Evolutionary conservation across 2,329 filamentous ascomycete species (phyloP).

Genomic region (Ceratocystis harringtonii): DNA sequence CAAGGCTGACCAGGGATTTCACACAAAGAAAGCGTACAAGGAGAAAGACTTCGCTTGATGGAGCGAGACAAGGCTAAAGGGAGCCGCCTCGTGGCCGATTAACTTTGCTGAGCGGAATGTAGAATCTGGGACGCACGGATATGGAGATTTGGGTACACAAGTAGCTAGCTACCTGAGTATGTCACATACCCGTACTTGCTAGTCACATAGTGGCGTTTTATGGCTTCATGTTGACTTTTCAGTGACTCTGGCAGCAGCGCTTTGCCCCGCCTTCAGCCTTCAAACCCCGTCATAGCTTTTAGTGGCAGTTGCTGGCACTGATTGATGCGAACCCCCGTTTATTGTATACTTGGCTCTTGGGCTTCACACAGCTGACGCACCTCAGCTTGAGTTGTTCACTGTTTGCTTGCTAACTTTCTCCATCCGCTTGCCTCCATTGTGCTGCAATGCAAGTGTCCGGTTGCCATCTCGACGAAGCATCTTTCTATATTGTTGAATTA

Average conservation of each 20-base stretch:
- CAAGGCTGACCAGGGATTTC: background rate
- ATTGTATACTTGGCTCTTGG: background rate
- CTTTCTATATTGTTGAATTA: slow-evolving; percentile 5
- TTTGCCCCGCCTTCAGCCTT: background rate
- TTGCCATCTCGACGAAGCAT: background rate
- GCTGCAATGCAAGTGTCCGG: slow-evolving; percentile 2
- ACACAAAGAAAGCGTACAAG: background rate
- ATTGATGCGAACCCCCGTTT: background rate
- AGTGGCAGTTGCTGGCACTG: background rate
- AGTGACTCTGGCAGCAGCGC: background rate
- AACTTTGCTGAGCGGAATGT: background rate
- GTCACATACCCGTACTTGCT: background rate
- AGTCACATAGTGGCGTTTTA: background rate
- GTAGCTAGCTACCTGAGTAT: background rate
- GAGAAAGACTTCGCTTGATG: background rate
- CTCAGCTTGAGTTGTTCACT: too few relatives aligned
- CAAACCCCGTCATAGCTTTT: background rate
- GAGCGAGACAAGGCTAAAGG: background rate
- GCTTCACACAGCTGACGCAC: too few relatives aligned
- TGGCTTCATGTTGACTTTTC: background rate
- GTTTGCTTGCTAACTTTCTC: background rate
- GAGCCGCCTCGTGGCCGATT: background rate
- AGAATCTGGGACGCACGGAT: background rate
- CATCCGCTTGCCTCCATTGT: background rate
- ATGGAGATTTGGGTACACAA: background rate